phyloP scores from a whole-genome alignment of 108 stramenopile genomes.

The Seminavis robusta region DNA sequence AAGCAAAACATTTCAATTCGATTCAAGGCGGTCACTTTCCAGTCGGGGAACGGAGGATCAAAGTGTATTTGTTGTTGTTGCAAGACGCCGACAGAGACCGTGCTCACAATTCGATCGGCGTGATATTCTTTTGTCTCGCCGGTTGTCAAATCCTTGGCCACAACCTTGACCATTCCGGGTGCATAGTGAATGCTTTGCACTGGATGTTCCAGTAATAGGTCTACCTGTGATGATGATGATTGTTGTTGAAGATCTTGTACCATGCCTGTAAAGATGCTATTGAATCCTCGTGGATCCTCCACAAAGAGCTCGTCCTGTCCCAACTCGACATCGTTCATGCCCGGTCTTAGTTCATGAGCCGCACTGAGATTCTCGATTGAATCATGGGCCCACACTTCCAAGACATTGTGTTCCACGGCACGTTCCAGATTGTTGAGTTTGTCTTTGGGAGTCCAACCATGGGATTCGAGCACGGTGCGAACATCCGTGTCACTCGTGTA shows the following conservation, averaged over 20 bases:
- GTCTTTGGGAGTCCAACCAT: conserved; percentile 11
- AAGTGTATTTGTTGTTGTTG: conserved; percentile 38
- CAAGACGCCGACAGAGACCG: conserved; percentile 51
- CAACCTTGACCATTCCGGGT: conserved; percentile 10
- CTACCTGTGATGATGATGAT: background rate
- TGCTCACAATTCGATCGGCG: conserved; percentile 33
- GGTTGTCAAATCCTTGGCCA: conserved; percentile 4
- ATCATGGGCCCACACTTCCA: conserved; percentile 21
- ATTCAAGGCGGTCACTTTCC: conserved; percentile 42
- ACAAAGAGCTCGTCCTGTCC: conserved; percentile 27
- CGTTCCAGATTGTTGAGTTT: conserved; percentile 6
- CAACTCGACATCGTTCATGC: conserved; percentile 18
- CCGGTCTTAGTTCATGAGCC: conserved; percentile 10
- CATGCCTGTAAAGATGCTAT: conserved; percentile 10
- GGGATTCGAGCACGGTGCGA: conserved; percentile 6
- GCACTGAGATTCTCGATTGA: conserved; percentile 8
- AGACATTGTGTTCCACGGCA: conserved; percentile 13
- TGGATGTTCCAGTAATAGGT: background rate
- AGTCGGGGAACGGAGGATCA: conserved; percentile 35
- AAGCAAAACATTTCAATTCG: conserved; percentile 29
- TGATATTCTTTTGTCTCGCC: conserved; percentile 5
- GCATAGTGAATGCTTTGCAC: conserved; percentile 10
- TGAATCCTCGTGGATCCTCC: conserved; percentile 23
- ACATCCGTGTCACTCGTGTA: background rate
- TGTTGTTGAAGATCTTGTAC: conserved; percentile 7